Percentiles rank a stretch among this genome's conserved stretches.
phyloP scores from a whole-genome alignment of 2,329 filamentous ascomycete species.

The Claviceps citrina region DNA sequence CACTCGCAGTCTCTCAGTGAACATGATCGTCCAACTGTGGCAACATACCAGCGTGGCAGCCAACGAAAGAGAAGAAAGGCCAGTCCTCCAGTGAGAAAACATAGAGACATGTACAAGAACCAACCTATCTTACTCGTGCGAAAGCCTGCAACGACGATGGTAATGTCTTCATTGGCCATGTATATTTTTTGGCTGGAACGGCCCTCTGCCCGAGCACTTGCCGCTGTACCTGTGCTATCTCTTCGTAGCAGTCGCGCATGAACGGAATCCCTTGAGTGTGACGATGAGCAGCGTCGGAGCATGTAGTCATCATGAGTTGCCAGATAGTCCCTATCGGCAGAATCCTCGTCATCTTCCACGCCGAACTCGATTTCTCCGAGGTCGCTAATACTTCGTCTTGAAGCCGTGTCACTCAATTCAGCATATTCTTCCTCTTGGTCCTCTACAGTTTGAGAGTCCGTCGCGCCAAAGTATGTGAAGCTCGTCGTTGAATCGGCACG shows the following conservation, averaged over 20 bases:
- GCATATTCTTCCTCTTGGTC: conserved; percentile 17
- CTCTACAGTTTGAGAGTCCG: conserved; percentile 18
- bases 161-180: conserved; percentile 84
- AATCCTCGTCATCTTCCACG: conserved; percentile 25
- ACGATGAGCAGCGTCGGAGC: conserved; percentile 47
- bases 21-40: conserved; percentile 52
- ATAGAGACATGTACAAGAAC: conserved; percentile 53
- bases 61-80: conserved; percentile 77
- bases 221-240: conserved; percentile 54
- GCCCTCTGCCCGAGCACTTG: conserved; percentile 45
- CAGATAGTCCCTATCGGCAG: conserved; percentile 25
- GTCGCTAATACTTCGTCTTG: conserved; percentile 20
- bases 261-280: conserved; percentile 38
- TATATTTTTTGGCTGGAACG: conserved; percentile 80
- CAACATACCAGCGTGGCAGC: conserved; percentile 77
- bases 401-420: conserved; percentile 12
- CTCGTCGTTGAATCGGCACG: conserved; percentile 75
- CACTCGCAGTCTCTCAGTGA: conserved; percentile 65
- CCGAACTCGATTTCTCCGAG: conserved; percentile 25
- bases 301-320: conserved; percentile 30
- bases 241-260: conserved; percentile 54
- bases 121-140: conserved; percentile 59
- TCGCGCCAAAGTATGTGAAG: conserved; percentile 72
- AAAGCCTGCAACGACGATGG: conserved; percentile 85
- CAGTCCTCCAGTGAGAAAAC: conserved; percentile 56